Conservation (phyloP, 202 grass and related monocot species). For the Panicum hallii region DNA sequence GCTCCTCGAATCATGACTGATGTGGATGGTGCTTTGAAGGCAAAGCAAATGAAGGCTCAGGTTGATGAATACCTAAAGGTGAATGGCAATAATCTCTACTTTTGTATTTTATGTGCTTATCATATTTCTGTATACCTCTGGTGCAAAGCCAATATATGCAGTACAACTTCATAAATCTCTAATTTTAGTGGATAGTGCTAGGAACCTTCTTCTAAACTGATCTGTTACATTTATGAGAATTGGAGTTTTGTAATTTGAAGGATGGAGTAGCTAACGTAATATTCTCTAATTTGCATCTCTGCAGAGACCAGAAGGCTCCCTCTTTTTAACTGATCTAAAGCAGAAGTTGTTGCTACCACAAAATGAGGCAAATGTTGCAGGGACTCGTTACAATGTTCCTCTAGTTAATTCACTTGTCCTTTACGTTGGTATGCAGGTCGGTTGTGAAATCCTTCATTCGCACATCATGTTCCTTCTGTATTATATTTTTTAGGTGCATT, state of each 20-base stretch:
- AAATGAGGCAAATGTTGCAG: slow-evolving; percentile 74
- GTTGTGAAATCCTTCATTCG: slow-evolving; percentile 36
- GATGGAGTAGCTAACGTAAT: slow-evolving; percentile 22
- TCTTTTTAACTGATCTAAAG: slow-evolving; percentile 82
- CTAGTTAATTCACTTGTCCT: slow-evolving; percentile 93
- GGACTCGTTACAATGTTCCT: slow-evolving; percentile 92
- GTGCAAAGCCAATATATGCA: slow-evolving; percentile 13
- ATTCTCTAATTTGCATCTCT: slow-evolving; percentile 43
- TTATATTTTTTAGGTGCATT: not conserved
- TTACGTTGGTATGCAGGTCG: slow-evolving; percentile 95
- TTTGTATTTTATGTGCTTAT: not conserved
- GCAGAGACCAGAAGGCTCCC: slow-evolving; percentile 81
- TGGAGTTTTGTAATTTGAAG: slow-evolving; percentile 26
- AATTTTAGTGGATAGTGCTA: slow-evolving; percentile 9
- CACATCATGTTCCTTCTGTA: not conserved
- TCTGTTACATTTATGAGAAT: not conserved
- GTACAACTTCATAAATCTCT: not conserved
- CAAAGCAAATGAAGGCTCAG: slow-evolving; percentile 84
- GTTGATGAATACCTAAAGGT: slow-evolving; percentile 99
- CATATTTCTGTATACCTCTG: slow-evolving; percentile 12
- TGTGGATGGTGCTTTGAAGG: slow-evolving; percentile 82
- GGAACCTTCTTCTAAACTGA: not conserved
- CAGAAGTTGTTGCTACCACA: slow-evolving; percentile 79
- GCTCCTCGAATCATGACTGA: slow-evolving; percentile 92
- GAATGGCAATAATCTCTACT: slow-evolving; percentile 1